Base-by-base conservation (phyloP, 352 stramenopile genomes). In the Halophytophthora polymorphica region DNA sequence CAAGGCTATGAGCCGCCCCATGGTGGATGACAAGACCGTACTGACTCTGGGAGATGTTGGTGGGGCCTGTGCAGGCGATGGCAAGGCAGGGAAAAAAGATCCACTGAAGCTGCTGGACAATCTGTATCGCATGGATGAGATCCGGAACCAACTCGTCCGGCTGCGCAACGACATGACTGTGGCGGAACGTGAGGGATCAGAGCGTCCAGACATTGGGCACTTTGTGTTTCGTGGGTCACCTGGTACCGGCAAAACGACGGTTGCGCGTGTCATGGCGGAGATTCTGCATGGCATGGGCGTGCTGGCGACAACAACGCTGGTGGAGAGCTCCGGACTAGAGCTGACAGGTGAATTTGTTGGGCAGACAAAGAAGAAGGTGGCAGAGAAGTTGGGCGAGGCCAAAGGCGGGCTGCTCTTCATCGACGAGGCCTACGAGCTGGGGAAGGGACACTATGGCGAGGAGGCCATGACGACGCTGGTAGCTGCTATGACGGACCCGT, bases 201-300 rank as follows among this genome's bases (percentile, higher is more conserved):
- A 61, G 13, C 39, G 78, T 13, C 77, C 82, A 1, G 53, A 82
- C 44, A 73, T 90, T 28, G 82, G 78, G 2, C 78, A 96, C 58
- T 90, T 95, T 64, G 64, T 91, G 10, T 97, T 98, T 47, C 86
- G 75, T n/a, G 89, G 90, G 1, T 84, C 76, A 3, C 86, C 89
- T 6, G 89, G 89, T 1, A 97, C 85, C 0, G 86, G 88, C 14
- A 96, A 96, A 61, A 96, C 83, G 1, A 93, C 79, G 1, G 90
- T 99, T 1, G 93, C 94, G 11, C 77, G 90, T 17, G 72, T 88
- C 6, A 89, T 99, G 63, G 95, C 89, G 2, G 86, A 97, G 53
- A 95, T 98, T 46, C 89, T 98, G 40, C 88, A 98, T 57, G 73
- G 88, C 15, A 86, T 99, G 63, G 92, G 88, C 13, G 72, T 98